A percentile compares a stretch with the other conserved stretches of the same genome.
Evolutionary conservation across 139 green algal species (phyloP).

Genomic region (Trebouxia sp.): DNA sequence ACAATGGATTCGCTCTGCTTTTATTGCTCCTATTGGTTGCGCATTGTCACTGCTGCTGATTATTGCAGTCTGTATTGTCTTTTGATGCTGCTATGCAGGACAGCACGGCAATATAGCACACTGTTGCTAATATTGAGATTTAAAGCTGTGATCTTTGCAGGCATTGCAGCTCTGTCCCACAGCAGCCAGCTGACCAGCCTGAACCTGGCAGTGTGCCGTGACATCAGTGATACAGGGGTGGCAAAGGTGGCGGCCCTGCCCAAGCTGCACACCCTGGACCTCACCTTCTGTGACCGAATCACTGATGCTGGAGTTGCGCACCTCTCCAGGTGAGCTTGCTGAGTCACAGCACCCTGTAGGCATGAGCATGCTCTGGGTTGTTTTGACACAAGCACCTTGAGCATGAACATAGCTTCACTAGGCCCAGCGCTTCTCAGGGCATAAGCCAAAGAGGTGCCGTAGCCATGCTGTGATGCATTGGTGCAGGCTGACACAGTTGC

Average conservation of each 20-base stretch:
- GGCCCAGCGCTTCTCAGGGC: no score
- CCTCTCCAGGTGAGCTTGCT: constrained; percentile 18
- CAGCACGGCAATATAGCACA: neutral
- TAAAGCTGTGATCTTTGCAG: neutral
- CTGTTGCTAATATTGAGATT: neutral
- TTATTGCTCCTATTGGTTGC: neutral
- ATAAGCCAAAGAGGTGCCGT: no score
- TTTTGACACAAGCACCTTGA: no score
- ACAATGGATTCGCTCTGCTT: neutral
- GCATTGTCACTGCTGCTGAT: neutral
- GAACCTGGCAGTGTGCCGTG: constrained; percentile 22
- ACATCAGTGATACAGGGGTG: constrained; percentile 14
- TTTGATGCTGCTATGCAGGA: neutral
- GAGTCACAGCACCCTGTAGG: no score
- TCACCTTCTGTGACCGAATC: constrained; percentile 27
- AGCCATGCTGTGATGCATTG: neutral
- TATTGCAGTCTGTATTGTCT: neutral
- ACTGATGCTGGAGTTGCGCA: neutral
- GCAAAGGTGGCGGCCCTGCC: neutral
- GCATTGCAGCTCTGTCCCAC: neutral
- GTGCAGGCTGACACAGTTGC: neutral
- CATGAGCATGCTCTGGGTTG: no score
- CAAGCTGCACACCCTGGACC: constrained; percentile 2
- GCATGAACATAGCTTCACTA: no score
- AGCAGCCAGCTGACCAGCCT: neutral